Conservation (phyloP, 441 rosid genomes). For the Pelargonium hybrid region DNA sequence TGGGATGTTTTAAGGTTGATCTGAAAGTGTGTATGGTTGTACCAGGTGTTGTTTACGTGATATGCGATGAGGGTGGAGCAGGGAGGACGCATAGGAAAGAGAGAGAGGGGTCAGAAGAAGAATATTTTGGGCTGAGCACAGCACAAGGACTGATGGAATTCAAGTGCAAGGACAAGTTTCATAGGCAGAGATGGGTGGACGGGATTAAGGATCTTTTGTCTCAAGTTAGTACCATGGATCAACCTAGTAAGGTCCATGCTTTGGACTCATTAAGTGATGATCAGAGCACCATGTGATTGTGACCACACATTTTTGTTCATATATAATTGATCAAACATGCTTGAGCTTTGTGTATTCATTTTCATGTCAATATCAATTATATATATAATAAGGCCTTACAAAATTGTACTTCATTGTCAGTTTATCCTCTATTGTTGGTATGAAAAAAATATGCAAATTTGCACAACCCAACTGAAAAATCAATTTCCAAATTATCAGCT, state of each 20-base stretch:
- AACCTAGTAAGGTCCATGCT: conserved; percentile 34
- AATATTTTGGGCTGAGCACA: conserved; percentile 66
- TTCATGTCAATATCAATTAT: too few relatives aligned
- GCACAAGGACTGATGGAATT: conserved; percentile 74
- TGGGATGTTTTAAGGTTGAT: neutral
- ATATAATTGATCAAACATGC: too few relatives aligned
- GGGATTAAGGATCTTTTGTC: conserved; percentile 51
- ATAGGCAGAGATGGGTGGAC: conserved; percentile 83
- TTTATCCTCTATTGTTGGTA: too few relatives aligned
- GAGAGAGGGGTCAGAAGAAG: conserved; percentile 48
- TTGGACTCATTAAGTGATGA: conserved; percentile 28
- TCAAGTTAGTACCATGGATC: conserved; percentile 28
- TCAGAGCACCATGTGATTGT: too few relatives aligned
- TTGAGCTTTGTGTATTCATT: too few relatives aligned
- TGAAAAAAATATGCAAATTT: too few relatives aligned
- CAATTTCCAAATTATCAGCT: too few relatives aligned
- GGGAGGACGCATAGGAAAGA: conserved; percentile 70
- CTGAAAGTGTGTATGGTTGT: neutral
- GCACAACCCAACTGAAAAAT: too few relatives aligned
- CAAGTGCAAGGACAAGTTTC: conserved; percentile 67
- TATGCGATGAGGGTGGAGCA: conserved; percentile 65
- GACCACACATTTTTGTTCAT: too few relatives aligned
- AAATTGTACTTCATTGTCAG: too few relatives aligned
- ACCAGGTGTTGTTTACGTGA: conserved; percentile 64
- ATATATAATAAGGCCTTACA: too few relatives aligned